These are phyloP conservation scores for Dactylis glomerata DNA, from an alignment of 176 grass and related monocot species.

Conservation along the genomic window DNA sequence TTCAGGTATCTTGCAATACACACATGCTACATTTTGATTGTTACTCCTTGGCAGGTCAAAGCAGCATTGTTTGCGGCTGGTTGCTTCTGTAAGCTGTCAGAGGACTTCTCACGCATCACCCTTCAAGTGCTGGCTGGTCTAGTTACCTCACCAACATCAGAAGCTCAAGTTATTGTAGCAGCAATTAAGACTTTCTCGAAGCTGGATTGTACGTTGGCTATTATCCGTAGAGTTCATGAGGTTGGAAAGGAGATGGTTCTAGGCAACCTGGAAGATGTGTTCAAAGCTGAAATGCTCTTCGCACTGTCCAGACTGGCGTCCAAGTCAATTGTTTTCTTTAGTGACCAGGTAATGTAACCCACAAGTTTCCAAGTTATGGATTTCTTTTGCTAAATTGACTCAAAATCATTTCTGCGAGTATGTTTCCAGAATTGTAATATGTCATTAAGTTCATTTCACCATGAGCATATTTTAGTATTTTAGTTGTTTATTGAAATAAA, in stretches of 20 bases:
- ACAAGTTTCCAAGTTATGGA: background rate
- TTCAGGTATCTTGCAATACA: background rate
- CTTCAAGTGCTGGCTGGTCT: constrained; percentile 52
- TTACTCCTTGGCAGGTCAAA: constrained; percentile 47
- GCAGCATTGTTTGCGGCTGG: constrained; percentile 69
- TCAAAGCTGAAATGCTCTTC: constrained; percentile 69
- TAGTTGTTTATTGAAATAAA: background rate
- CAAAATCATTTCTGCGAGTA: constrained; percentile 15
- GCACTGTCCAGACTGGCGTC: constrained; percentile 64
- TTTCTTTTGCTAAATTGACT: background rate
- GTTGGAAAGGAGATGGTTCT: constrained; percentile 58
- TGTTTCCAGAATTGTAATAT: constrained; percentile 25
- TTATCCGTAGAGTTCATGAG: constrained; percentile 72
- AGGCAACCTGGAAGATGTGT: constrained; percentile 46
- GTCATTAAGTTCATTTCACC: background rate
- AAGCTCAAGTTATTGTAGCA: constrained; percentile 43
- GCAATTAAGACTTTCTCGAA: constrained; percentile 66
- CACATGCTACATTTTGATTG: background rate
- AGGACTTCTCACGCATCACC: constrained; percentile 71
- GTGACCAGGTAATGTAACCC: constrained; percentile 45
- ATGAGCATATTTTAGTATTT: background rate
- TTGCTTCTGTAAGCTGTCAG: constrained; percentile 63
- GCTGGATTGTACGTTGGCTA: constrained; percentile 58
- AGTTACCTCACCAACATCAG: constrained; percentile 32
- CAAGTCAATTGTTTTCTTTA: constrained; percentile 55